Percentiles rank a stretch among this genome's conserved stretches.
Conservation (phyloP, 2,329 filamentous ascomycete species). For the Botrytis aclada region DNA sequence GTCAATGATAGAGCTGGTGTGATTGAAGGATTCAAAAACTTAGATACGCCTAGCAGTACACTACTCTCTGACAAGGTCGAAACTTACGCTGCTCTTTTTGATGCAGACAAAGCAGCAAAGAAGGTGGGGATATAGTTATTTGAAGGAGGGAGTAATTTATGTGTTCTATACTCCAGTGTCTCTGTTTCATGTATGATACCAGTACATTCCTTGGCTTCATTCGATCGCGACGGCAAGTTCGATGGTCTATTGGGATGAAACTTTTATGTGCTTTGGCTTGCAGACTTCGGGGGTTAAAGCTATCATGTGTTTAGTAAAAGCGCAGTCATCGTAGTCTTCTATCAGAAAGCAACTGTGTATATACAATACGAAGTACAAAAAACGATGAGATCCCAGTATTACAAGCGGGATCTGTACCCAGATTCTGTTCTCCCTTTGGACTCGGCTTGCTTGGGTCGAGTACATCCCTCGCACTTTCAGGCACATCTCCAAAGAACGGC, state of each 20-base stretch:
- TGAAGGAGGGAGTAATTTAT: too few species aligned
- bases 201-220: background rate
- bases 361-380: background rate
- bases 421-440: background rate
- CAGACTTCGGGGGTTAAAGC: background rate
- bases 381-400: background rate
- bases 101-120: slow-evolving; percentile 14
- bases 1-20: slow-evolving; percentile 55
- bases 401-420: background rate
- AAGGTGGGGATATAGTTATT: background rate
- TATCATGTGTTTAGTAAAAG: background rate
- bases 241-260: background rate
- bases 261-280: background rate
- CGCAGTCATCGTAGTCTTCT: background rate
- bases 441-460: background rate
- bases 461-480: background rate
- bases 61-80: slow-evolving; percentile 1
- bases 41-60: slow-evolving; percentile 31
- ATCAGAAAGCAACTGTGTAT: background rate
- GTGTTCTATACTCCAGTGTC: background rate
- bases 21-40: slow-evolving; percentile 50
- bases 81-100: slow-evolving; percentile 1
- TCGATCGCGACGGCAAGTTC: background rate
- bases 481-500: background rate
- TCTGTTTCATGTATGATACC: background rate